Evolutionary conservation across 257 asterid species (phyloP), one percentile per base, ranked within the genome.

Genomic region (Salvia rosmarinus): DNA sequence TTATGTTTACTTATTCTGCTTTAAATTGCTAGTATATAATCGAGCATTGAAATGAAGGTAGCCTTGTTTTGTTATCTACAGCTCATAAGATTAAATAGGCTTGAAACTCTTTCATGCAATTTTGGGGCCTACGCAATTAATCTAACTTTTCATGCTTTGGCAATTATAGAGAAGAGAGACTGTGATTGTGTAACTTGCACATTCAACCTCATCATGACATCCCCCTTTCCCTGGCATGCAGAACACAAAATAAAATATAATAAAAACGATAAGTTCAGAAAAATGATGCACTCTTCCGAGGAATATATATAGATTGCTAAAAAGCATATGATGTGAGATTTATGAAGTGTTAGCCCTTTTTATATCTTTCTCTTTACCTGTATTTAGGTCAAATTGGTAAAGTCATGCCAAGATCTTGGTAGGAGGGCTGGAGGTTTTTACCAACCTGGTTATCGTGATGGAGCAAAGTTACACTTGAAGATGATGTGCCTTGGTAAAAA

Each of bases 401-500:
- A 76, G 66, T 51, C 59, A 21, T 87, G 95, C 67, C 78, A 83
- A 52, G 82, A 85, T 52, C 91, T 91, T 77, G 97, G 97, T 70
- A 75, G 49, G 67, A 87, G 85, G 0, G 56, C 80, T 68, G 96
- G 96, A 58, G 97, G 97, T 8, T 91, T 91, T 79, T 91, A 91
- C 84, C 86, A 79, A 67, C 95, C 97, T 71, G 86, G 90, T 17
- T 89, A 80, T 64, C 70, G 78, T 59, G 85, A 84, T 70, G 97
- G 96, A 58, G 87, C 89, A 34, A 82, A 67, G 70, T 71, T 91
- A 81, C 82, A 81, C 40, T 74, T 87, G 78, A 87, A 78, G 79
- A 89, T 91, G 97, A 91, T 91, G 97, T 91, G 97, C 81, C 85
- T 91, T 62, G 97, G 97, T 68, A 91, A 82, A 77, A 79, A 83